Conservation (phyloP, 495 filamentous ascomycete genomes). For the Chlorociboria aeruginascens region DNA sequence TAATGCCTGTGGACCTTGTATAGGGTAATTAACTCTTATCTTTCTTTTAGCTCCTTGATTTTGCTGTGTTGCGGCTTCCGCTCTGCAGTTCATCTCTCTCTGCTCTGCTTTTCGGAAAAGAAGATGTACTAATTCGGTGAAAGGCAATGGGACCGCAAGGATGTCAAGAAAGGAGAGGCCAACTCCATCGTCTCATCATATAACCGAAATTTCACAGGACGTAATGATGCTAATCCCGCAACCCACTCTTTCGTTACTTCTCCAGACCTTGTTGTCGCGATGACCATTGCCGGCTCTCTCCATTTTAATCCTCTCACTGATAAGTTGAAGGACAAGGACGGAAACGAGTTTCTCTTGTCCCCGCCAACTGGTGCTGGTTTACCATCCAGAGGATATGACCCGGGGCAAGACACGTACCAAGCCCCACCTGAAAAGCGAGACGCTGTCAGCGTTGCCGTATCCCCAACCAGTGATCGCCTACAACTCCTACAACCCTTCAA, state of each 20-base stretch:
- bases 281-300: slow-evolving; percentile 81
- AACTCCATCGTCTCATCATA: slow-evolving; percentile 96
- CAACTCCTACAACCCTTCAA: slow-evolving; percentile 82
- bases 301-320: slow-evolving; percentile 97
- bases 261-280: slow-evolving; percentile 89
- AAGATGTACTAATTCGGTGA: no score
- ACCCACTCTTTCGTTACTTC: slow-evolving; percentile 98
- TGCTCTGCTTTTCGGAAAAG: no score
- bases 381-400: slow-evolving; percentile 74
- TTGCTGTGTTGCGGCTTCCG: no score
- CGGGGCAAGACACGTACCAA: slow-evolving; percentile 93
- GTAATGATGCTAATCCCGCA: slow-evolving; percentile 97
- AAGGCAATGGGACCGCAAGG: slow-evolving; percentile 90
- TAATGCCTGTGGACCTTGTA: slow-evolving; percentile 68
- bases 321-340: slow-evolving; percentile 87
- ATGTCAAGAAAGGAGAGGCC: slow-evolving; percentile 92
- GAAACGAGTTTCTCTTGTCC: slow-evolving; percentile 87
- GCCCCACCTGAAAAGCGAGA: slow-evolving; percentile 75
- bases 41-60: no score
- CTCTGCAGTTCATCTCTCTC: not conserved
- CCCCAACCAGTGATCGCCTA: slow-evolving; percentile 83
- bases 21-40: no score
- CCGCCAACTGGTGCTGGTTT: slow-evolving; percentile 74
- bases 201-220: slow-evolving; percentile 99
- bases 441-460: slow-evolving; percentile 66